These are phyloP conservation scores for Mycena capillaripes DNA, from an alignment of 768 basidiomycete species.

Conservation along the genomic window DNA sequence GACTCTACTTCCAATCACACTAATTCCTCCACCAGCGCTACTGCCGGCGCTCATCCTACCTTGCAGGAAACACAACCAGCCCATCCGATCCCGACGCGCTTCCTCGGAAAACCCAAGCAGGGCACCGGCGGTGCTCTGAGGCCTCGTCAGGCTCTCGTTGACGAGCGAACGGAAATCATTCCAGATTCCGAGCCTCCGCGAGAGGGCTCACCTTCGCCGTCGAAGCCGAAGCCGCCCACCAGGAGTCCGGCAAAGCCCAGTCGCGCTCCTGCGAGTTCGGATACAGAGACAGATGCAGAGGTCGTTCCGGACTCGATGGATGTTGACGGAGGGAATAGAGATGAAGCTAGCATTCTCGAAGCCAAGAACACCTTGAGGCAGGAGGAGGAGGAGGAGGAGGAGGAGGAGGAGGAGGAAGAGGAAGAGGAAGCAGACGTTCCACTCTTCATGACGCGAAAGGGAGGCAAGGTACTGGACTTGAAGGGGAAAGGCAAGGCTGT, in stretches of 20 bases:
- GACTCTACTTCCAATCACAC: neutral
- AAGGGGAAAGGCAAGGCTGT: conserved; percentile 28
- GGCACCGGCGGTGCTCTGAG: neutral
- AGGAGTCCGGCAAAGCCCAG: conserved; percentile 25
- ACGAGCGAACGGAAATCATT: conserved; percentile 61
- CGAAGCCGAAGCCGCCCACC: conserved; percentile 33
- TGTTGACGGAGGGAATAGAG: conserved; percentile 38
- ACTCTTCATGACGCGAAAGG: conserved; percentile 39
- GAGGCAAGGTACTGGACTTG: neutral
- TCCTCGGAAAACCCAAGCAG: neutral
- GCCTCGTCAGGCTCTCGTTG: conserved; percentile 16
- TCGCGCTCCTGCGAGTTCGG: conserved; percentile 1
- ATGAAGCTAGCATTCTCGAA: conserved; percentile 41
- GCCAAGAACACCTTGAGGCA: conserved; percentile 30
- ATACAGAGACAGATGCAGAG: conserved; percentile 28
- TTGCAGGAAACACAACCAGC: conserved; percentile 35
- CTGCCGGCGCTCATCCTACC: conserved; percentile 21
- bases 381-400: conserved; percentile 37
- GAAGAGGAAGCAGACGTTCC: conserved; percentile 58
- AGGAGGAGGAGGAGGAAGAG: conserved; percentile 44
- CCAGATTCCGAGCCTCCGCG: conserved; percentile 75
- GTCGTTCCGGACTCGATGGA: conserved; percentile 23
- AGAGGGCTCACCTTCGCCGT: conserved; percentile 34
- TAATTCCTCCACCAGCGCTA: neutral
- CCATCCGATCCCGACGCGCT: neutral